A percentile compares a stretch with the other conserved stretches of the same genome.
Conservation (phyloP, 2,329 filamentous ascomycete species). For the Plectosphaerella sp. region DNA sequence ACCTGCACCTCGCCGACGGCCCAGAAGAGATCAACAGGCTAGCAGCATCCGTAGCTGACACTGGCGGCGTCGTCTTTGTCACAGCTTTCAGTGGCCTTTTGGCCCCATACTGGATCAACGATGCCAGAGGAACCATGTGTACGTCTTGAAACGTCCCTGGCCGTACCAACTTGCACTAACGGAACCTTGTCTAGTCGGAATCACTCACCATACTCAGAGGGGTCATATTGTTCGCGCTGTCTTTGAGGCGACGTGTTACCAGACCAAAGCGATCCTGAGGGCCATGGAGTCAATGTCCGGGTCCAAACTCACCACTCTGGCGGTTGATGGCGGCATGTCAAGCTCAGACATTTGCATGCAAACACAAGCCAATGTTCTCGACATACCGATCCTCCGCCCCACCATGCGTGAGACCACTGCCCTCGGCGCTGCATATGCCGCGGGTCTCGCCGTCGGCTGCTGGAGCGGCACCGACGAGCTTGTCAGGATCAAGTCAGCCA, state of each 20-base stretch:
- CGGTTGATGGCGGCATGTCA: slow-evolving; percentile 86
- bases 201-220: slow-evolving; percentile 79
- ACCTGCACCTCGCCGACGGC: slow-evolving; percentile 54
- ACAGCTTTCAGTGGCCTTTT: slow-evolving; percentile 90
- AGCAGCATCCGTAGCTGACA: slow-evolving; percentile 57
- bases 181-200: slow-evolving; percentile 52
- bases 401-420: slow-evolving; percentile 89
- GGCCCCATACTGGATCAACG: slow-evolving; percentile 92
- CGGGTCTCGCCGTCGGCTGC: slow-evolving; percentile 75
- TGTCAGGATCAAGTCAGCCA: slow-evolving; percentile 68
- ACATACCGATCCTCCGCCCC: slow-evolving; percentile 78
- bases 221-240: slow-evolving; percentile 87
- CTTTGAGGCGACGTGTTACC: slow-evolving; percentile 86
- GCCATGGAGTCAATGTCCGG: slow-evolving; percentile 86
- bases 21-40: slow-evolving; percentile 45
- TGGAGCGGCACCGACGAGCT: slow-evolving; percentile 59
- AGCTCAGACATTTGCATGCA: slow-evolving; percentile 89
- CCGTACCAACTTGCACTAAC: not conserved
- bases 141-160: slow-evolving; percentile 20
- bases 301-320: slow-evolving; percentile 68
- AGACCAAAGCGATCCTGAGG: slow-evolving; percentile 86
- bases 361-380: slow-evolving; percentile 80
- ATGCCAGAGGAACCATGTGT: slow-evolving; percentile 83
- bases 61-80: slow-evolving; percentile 80
- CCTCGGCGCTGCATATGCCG: slow-evolving; percentile 82